Conservation (phyloP, 208 protist species). For the Trypanosomatidae sp. region DNA sequence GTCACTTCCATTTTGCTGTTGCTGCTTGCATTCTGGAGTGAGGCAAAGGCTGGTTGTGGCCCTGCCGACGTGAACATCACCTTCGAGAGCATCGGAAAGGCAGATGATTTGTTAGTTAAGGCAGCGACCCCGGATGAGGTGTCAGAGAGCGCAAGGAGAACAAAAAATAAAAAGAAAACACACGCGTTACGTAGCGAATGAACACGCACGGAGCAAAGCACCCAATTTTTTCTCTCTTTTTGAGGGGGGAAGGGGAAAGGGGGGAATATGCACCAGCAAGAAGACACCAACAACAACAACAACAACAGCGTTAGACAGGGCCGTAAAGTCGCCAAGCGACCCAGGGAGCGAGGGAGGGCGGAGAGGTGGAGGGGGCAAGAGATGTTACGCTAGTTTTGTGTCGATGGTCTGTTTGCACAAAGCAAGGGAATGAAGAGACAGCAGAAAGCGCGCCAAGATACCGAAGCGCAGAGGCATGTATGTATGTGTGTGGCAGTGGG, state of each 20-base stretch:
- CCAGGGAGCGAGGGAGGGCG: not conserved
- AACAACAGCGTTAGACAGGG: not conserved
- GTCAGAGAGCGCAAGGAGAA: not conserved
- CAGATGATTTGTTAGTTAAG: too few species aligned
- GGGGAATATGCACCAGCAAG: not conserved
- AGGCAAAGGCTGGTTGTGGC: not conserved
- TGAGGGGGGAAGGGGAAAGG: not conserved
- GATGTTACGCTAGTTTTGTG: not conserved
- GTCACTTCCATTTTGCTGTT: not conserved
- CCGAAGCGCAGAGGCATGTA: not conserved
- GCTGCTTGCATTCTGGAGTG: not conserved
- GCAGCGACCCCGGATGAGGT: not conserved
- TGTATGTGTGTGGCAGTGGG: not conserved
- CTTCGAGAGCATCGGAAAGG: not conserved
- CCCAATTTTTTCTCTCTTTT: not conserved
- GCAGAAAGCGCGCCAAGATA: not conserved
- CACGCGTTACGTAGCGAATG: not conserved
- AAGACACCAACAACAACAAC: too few species aligned
- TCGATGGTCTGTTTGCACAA: not conserved
- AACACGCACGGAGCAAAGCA: not conserved
- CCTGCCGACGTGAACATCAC: not conserved
- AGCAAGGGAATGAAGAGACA: conserved; percentile 5
- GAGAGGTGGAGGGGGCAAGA: not conserved
- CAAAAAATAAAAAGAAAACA: not conserved
- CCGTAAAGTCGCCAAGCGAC: not conserved